Evolutionary conservation across 1,139 yeast genomes (phyloP), one percentile per base, ranked within the genome.

Genomic region (Debaryomyces subglobosus): DNA sequence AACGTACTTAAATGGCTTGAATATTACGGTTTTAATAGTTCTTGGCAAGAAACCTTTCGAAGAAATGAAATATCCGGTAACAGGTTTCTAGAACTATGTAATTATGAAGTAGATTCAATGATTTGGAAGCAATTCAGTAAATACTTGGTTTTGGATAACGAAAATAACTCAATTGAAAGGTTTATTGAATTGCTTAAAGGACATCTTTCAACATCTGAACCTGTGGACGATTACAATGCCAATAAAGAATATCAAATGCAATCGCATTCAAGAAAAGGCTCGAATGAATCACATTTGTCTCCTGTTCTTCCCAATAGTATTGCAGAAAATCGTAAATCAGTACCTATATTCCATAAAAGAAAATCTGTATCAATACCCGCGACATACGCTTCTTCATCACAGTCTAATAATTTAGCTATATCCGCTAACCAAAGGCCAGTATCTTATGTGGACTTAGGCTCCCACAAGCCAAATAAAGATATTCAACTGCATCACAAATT

Each of bases 1-100:
- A 74, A 87, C 47, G 95, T 90, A 0, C 50, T 78, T 0, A 63
- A 69, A 41, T 91, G 96, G 96, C 72, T 91, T 25, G 85, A 80
- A 13, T 58, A 64, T 18, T 78, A 90, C 61, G 77, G 79, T 30
- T 91, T 91, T 65, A 87, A 88, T 53, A 78, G 77, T 5, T 76
- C 85, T 10, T 91, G 97, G 97, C 72, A 78, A 27, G 81, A 75
- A 9, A 78, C 85, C 9, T 87, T 90, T 62, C 71, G 71, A 33
- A 72, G 76, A 41, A 78, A 84, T 53, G 83, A 82, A 49, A 74
- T 89, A 2, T 72, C 77, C 5, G 92, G 94, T 0, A 78, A 81
- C 45, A 70, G 79, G 33, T 90, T 90, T 59, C 67, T 90, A 23
- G 84, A 82, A 48, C 70, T 91, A 53, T 79, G 84, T 38, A 89